Base-by-base conservation (phyloP, 306 rosid species). In the Alnus glutinosa region DNA sequence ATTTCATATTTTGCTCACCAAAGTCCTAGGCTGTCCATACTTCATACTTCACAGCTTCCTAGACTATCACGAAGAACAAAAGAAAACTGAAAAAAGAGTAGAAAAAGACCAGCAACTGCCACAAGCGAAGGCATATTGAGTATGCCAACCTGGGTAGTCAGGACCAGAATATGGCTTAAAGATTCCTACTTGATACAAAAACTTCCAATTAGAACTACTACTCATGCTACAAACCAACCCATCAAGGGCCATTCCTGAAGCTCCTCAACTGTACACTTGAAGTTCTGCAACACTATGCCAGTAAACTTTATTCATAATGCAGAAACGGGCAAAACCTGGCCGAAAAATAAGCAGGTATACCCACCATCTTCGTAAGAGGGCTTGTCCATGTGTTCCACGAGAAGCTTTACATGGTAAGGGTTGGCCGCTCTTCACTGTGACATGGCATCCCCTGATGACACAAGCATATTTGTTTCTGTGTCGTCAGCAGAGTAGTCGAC, bases 111-210 rank as follows among this genome's bases (percentile, higher is more conserved):
- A 76, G 73, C 70, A 79, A 83, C 88, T 51, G 85, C 85, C 92
- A 76, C 89, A 85, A 83, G 87, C 3, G 86, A 81, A 72, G 88
- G 82, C 87, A 64, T 55, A 59, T 70, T 75, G 80, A 66, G 55
- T 80, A 73, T 23, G 88, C 89, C 86, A 90, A 90, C 88, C 88
- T 83, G 85, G 90, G 89, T 67, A 74, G 82, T 74, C 82, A 73
- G 52, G 84, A 51, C 83, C 82, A 49, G 75, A 66, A 80, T 59
- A 75, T 77, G 83, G 72, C 14, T 73, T 23, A 37, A 79, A 74
- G 49, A 76, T 71, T 64, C 63, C 81, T 75, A 79, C 59, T 48
- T 70, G 30, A 75, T 54, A 75, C 79, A 84, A 81, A 77, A 86
- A 71, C 76, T 83, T 80, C 47, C 44, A 80, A 72, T 57, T 57